A percentile compares a stretch with the other conserved stretches of the same genome.
Conservation (phyloP, 257 asterid species). For the Solanum clarkiae region DNA sequence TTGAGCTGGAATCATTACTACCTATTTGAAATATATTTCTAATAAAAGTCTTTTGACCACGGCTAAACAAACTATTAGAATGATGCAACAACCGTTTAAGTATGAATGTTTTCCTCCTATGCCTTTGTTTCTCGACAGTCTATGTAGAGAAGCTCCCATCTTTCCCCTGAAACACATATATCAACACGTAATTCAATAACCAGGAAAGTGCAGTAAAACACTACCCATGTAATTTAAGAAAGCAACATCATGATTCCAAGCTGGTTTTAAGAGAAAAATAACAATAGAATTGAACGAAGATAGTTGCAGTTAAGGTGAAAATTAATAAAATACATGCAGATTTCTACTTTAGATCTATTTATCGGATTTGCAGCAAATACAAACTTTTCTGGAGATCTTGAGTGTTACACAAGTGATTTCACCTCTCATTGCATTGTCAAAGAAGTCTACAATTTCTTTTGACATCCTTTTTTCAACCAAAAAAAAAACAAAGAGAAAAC, state of each 20-base stretch:
- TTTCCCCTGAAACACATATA: constrained; percentile 43
- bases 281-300: neutral
- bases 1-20: neutral
- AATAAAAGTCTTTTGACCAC: neutral
- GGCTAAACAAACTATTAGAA: neutral
- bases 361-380: neutral
- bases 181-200: neutral
- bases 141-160: constrained; percentile 66
- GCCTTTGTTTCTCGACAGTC: constrained; percentile 29
- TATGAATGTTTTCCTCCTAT: constrained; percentile 66
- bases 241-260: neutral
- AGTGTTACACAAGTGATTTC: neutral
- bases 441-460: neutral
- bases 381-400: neutral
- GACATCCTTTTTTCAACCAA: neutral
- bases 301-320: neutral
- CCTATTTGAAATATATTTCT: neutral
- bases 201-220: neutral
- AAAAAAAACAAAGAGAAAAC: no score
- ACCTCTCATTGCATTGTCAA: neutral
- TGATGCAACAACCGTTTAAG: constrained; percentile 29
- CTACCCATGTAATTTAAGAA: neutral
- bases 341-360: neutral
- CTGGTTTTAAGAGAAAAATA: neutral
- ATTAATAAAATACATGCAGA: neutral